Evolutionary conservation across 2,329 filamentous ascomycete genomes (phyloP).

Genomic region (Biscogniauxia marginata): DNA sequence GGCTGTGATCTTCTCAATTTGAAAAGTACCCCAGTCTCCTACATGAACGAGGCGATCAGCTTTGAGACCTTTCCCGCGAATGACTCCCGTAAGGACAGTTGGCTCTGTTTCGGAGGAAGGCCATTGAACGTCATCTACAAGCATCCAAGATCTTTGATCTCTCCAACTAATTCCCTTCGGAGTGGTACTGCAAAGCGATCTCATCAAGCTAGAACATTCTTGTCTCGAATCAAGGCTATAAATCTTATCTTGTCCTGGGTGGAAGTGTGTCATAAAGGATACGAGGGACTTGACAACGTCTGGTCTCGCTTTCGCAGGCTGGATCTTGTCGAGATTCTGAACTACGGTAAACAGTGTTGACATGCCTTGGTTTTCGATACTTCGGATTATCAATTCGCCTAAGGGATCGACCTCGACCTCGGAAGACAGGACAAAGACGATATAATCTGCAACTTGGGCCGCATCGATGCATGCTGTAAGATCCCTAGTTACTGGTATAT

Average conservation of each 20-base stretch:
- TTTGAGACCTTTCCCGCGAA: constrained; percentile 84
- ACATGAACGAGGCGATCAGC: constrained; percentile 87
- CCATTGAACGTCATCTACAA: constrained; percentile 80
- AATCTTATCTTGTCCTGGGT: constrained; percentile 87
- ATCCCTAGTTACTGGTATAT: constrained; percentile 72
- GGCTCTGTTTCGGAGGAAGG: constrained; percentile 57
- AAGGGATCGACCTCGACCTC: constrained; percentile 79
- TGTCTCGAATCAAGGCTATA: constrained; percentile 85
- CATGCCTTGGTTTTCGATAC: constrained; percentile 89
- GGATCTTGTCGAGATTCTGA: constrained; percentile 73
- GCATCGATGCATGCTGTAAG: constrained; percentile 79
- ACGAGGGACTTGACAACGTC: constrained; percentile 81
- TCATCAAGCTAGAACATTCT: constrained; percentile 86
- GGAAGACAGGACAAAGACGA: constrained; percentile 81
- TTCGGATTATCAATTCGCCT: constrained; percentile 81
- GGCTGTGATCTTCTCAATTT: constrained; percentile 83
- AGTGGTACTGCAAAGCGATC: constrained; percentile 85
- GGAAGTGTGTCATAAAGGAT: constrained; percentile 92
- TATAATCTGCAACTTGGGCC: constrained; percentile 85
- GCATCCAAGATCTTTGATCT: constrained; percentile 93
- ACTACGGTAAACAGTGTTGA: constrained; percentile 88
- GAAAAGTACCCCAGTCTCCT: constrained; percentile 91
- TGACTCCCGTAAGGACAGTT: constrained; percentile 77
- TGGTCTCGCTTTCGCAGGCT: constrained; percentile 74
- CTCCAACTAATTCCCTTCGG: constrained; percentile 96